A percentile compares a stretch with the other conserved stretches of the same genome.
Evolutionary conservation across 2,329 filamentous ascomycete species (phyloP).

Genomic region (Fusarium sublunatum): DNA sequence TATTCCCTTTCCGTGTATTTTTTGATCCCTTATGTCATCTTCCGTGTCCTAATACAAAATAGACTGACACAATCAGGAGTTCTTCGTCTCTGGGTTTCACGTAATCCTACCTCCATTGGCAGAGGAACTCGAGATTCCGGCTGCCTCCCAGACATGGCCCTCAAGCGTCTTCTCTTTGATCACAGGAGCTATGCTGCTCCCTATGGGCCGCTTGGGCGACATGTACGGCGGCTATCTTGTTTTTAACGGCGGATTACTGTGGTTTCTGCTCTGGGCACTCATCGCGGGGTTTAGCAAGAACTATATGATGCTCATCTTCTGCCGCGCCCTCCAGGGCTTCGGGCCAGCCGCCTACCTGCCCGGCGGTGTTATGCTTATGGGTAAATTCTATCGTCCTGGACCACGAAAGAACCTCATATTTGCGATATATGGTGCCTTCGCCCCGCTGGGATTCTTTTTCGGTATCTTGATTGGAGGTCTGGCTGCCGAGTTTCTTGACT

Average conservation of each 20-base stretch:
- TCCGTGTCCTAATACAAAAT: background rate
- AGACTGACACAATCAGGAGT: slow-evolving; percentile 37
- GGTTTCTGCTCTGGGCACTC: slow-evolving; percentile 77
- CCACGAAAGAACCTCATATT: slow-evolving; percentile 77
- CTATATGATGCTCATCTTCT: slow-evolving; percentile 77
- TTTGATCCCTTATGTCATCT: no score
- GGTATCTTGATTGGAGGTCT: slow-evolving; percentile 76
- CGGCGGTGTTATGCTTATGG: slow-evolving; percentile 75
- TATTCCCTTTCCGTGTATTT: no score
- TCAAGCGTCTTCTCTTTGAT: slow-evolving; percentile 70
- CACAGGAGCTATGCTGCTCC: slow-evolving; percentile 68
- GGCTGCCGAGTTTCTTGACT: slow-evolving; percentile 68
- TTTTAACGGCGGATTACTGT: slow-evolving; percentile 68
- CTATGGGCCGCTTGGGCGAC: slow-evolving; percentile 71
- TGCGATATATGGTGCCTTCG: slow-evolving; percentile 67
- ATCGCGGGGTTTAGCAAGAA: slow-evolving; percentile 76
- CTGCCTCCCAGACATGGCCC: slow-evolving; percentile 71
- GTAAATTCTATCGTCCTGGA: slow-evolving; percentile 74
- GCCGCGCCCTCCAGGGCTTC: slow-evolving; percentile 78
- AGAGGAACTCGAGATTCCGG: slow-evolving; percentile 71
- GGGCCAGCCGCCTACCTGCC: slow-evolving; percentile 79
- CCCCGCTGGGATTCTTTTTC: slow-evolving; percentile 68
- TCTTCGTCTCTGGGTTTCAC: slow-evolving; percentile 46
- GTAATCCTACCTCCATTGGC: slow-evolving; percentile 73
- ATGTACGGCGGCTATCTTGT: slow-evolving; percentile 71